Base-by-base conservation (phyloP, 306 rosid species). In the Trichosanthes truncata region DNA sequence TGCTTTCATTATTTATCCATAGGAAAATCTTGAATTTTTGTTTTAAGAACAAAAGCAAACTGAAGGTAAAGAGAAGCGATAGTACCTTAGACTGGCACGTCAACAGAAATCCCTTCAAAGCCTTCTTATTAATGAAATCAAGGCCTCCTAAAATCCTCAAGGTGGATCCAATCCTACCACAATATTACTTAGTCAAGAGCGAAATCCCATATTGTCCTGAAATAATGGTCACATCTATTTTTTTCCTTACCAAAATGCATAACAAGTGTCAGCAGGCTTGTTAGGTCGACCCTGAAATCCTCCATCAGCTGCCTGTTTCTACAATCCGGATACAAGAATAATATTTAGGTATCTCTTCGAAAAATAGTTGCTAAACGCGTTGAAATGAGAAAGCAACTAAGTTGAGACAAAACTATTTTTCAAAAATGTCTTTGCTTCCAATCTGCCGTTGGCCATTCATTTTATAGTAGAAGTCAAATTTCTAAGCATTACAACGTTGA, bases 261-360 rank as follows among this genome's bases (percentile, higher is more conserved):
- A 95, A 79, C 99, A 95, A 11, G 97, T 88, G 79, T 93, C 97
- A 18, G 91, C 89, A 60, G 87, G 20, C 89, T 95, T 95, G 90
- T 95, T 95, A 49, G 92, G 88, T 84, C 99, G 86, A 82, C 99
- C 99, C 81, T 95, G 99, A 84, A 93, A 88, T 76, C 98, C 98
- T 82, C 99, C 99, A 84, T 95, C 90, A 26, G 76, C 77, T 45
- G 87, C 94, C 81, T 91, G 97, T 82, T 93, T 87, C 98, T 95
- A 88, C 78, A 83, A 77, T 49, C 74, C 81, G 51, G 52, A 63
- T 83, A 60, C 33, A 80, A 82, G 66, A 82, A 81, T 65, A 83
- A 81, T 21, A 6, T 17, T 18, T 35, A 8, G 29, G 49, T 41
- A 11, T 41, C 25, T 59, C 26, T 25, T 25, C 57, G 45, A 36